Evolutionary conservation across 176 grass and related monocot species (phyloP), one percentile per base, ranked within the genome.

Genomic region (Cocos nucifera): DNA sequence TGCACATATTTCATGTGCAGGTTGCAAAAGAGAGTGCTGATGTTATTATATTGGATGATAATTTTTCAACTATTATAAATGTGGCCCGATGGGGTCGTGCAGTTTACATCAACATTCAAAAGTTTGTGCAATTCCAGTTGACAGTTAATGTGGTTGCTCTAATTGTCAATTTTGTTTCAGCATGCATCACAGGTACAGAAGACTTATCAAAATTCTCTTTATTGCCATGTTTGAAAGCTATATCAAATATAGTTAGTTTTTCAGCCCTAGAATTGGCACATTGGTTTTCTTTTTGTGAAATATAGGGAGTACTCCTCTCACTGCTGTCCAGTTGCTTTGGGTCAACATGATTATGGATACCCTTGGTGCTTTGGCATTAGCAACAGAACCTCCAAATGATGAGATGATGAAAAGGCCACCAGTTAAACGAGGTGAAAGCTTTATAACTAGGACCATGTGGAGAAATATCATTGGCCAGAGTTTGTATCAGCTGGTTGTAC

Each of bases 291-390:
- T 73, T 54, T 39, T 52, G 16, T 44, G 57, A 75, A 12, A 73
- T 61, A 5, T 71, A 96, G 91, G 91, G 10, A 87, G 54, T 49
- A 75, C 91, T 79, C 91, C 91, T 53, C 86, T 96, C 6, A 96
- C 91, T 48, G 91, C 91, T 14, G 91, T 96, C 53, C 91, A 96
- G 70, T 26, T 96, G 69, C 73, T 96, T 74, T 96, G 91, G 91
- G 91, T 96, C 19, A 96, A 96, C 79, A 96, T 96, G 91, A 96
- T 96, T 61, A 96, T 96, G 91, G 91, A 96, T 53, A 96, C 91
- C 57, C 59, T 96, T 16, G 86, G 91, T 71, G 91, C 91, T 59
- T 82, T 96, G 79, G 91, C 91, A 56, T 74, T 90, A 6, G 91
- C 91, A 67, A 96, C 91, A 28, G 86, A 96, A 55, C 86, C 91